Conservation (phyloP, 73 alveolate species). For the Paramecium tetraurelia region DNA sequence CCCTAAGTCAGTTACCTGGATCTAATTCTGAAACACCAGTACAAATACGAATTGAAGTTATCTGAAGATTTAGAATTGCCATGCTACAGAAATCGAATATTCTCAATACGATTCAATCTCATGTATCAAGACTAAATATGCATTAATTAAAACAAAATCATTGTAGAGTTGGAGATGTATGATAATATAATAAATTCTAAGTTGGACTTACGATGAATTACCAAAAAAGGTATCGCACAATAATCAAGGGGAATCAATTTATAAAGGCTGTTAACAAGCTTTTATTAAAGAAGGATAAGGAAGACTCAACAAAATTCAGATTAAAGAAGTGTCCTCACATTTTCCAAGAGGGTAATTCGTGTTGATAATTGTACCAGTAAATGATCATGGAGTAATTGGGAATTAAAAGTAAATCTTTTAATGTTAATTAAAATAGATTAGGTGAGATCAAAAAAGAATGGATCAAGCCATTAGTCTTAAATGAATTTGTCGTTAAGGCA, state of each 20-base stretch:
- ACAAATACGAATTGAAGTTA: not conserved
- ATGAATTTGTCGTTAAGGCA: slow-evolving; percentile 18
- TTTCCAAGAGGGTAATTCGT: slow-evolving; percentile 13
- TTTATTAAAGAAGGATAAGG: not conserved
- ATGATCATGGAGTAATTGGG: slow-evolving; percentile 20
- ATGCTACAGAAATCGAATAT: slow-evolving; percentile 21
- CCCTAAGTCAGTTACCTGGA: not conserved
- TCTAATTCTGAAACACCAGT: not conserved
- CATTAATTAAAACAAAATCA: not conserved
- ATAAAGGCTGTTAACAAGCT: slow-evolving; percentile 42
- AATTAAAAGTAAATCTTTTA: not conserved
- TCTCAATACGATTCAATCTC: not conserved
- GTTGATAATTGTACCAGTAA: slow-evolving; percentile 3
- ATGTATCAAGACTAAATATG: not conserved
- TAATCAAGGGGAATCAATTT: not conserved
- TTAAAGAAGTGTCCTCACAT: slow-evolving; percentile 39
- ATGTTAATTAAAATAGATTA: not conserved
- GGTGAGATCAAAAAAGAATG: slow-evolving; percentile 5
- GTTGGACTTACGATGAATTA: slow-evolving; percentile 37
- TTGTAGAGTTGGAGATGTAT: slow-evolving; percentile 31
- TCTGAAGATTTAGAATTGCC: not conserved
- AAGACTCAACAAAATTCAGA: not conserved
- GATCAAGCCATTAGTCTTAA: slow-evolving; percentile 28
- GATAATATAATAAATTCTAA: not conserved
- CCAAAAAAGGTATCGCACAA: slow-evolving; percentile 35